Base-by-base conservation (phyloP, 257 asterid genomes). In the Agastache rugosa region DNA sequence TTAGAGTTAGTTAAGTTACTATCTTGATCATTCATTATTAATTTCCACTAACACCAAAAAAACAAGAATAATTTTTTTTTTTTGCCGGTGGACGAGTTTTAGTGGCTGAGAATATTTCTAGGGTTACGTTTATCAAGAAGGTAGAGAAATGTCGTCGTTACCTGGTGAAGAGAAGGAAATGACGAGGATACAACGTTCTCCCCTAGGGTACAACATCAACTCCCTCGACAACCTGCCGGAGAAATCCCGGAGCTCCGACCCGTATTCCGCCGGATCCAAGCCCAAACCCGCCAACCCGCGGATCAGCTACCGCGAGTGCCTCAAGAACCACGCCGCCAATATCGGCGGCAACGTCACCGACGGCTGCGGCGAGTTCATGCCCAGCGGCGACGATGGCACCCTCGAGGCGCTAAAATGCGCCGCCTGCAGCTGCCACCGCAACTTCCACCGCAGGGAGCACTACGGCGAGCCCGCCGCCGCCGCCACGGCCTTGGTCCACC, bases 321-420 rank as follows among this genome's bases (percentile, higher is more conserved):
- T 31, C 37, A 31, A 31, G 7, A 31, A 31, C 37, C 37, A 31
- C 37, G 37, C 37, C 15, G 98, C 98, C 35, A 81, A 54, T 58
- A 80, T 85, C 23, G 97, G 98, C 39, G 94, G 97, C n/a, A 82
- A 83, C 74, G 93, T 90, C 65, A 90, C 91, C 14, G 98, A 92
- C 45, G 98, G 98, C 4, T 92, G 97, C 84, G 96, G 97, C 5
- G 97, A 92, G 67, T 92, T 92, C 76, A 92, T 92, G 97, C 96
- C 96, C 1, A 75, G 87, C 75, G 98, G 98, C 5, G 92, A 84
- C 6, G 90, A 90, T 0, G 98, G 97, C 0, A 90, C 96, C 4
- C 84, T 92, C 0, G 98, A 90, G 37, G 91, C 97, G 4, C 82
- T 92, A n/a, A 92, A 87, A 20, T 92, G 97, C 74, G 98, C 98